Conservation (phyloP, 116 monocot genomes). For the Trichopus zeylanicus region DNA sequence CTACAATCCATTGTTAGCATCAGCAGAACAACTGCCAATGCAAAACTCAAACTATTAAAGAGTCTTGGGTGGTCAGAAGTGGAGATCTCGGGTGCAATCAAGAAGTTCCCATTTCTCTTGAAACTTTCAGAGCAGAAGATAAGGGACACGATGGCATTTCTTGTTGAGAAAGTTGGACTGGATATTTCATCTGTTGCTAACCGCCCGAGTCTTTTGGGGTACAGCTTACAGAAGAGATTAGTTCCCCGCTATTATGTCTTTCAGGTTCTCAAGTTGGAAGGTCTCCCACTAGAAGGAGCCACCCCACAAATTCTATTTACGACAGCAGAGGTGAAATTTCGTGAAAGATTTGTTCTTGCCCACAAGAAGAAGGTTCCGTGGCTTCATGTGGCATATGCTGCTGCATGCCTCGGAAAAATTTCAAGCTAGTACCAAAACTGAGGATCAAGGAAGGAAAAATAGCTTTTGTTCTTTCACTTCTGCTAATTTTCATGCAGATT, state of each 20-base stretch:
- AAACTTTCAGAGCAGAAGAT: slow-evolving; percentile 1
- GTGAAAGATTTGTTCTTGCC: neutral
- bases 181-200: slow-evolving; percentile 3
- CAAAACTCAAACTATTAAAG: slow-evolving; percentile 12
- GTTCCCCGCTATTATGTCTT: slow-evolving; percentile 13
- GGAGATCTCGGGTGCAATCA: slow-evolving; percentile 8
- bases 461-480: no score
- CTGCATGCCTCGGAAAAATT: no score
- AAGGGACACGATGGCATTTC: slow-evolving; percentile 4
- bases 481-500: no score
- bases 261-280: slow-evolving; percentile 4
- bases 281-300: neutral
- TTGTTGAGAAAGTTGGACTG: slow-evolving; percentile 10
- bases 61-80: slow-evolving; percentile 16
- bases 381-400: neutral
- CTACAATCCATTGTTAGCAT: neutral
- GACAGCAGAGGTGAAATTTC: neutral
- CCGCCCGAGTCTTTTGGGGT: slow-evolving; percentile 5
- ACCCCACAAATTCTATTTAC: neutral
- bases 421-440: no score
- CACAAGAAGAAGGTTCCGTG: neutral
- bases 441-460: no score
- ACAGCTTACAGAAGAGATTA: slow-evolving; percentile 21
- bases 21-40: neutral
- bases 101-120: slow-evolving; percentile 7